Conservation (phyloP, 2,329 filamentous ascomycete genomes). For the Fusarium tanahbumbuense region DNA sequence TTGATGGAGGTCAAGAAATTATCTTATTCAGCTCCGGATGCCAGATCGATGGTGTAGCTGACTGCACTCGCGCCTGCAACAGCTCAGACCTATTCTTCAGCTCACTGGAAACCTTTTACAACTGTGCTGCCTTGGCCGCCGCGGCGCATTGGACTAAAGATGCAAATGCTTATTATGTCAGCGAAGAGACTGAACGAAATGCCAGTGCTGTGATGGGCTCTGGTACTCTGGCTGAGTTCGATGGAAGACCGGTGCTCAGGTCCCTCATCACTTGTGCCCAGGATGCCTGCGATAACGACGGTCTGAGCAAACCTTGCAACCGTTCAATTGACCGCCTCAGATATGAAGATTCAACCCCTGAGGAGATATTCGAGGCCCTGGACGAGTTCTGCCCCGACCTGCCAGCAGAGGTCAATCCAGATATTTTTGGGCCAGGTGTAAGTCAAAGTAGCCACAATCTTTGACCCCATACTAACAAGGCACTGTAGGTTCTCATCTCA, state of each 20-base stretch:
- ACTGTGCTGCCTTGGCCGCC: conserved; percentile 53
- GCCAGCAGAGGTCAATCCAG: conserved; percentile 53
- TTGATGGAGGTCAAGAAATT: conserved; percentile 50
- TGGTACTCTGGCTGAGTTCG: conserved; percentile 48
- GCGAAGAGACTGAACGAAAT: conserved; percentile 51
- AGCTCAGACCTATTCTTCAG: conserved; percentile 48
- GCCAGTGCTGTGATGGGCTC: conserved; percentile 53
- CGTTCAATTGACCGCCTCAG: conserved; percentile 45
- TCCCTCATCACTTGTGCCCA: conserved; percentile 52
- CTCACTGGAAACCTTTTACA: conserved; percentile 55
- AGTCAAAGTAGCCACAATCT: conserved; percentile 10
- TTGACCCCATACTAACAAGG: conserved; percentile 13
- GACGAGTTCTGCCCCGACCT: conserved; percentile 53
- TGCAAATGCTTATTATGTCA: conserved; percentile 47
- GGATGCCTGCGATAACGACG: conserved; percentile 52
- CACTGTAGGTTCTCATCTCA: conserved; percentile 52
- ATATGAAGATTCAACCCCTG: conserved; percentile 41
- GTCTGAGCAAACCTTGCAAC: conserved; percentile 49
- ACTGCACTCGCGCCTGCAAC: conserved; percentile 52
- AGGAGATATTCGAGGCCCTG: conserved; percentile 51
- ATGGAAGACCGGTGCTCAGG: conserved; percentile 47
- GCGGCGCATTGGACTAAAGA: conserved; percentile 51
- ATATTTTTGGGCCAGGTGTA: conserved; percentile 56
- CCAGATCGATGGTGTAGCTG: conserved; percentile 43
- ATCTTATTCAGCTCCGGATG: conserved; percentile 51